Base-by-base conservation (phyloP, 768 basidiomycete genomes). In the Harrya chromipes region DNA sequence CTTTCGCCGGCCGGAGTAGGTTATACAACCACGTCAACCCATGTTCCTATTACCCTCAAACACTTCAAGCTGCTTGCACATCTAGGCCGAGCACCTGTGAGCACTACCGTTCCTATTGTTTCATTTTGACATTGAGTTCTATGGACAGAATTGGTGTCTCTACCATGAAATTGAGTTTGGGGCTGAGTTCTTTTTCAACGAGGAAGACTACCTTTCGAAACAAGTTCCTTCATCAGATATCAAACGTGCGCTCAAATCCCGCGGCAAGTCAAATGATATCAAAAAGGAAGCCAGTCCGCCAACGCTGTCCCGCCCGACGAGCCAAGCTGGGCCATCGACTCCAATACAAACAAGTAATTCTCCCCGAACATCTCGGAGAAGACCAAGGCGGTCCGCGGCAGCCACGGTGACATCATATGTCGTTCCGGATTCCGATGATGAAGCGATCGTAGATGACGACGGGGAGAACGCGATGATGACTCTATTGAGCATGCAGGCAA, bases 61-160 rank as follows among this genome's bases (percentile, higher is more conserved):
- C 87, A 88, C 59, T 90, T 90, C 70, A 78, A 82, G 61, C 60
- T 85, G n/a, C 74, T 90, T 40, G 87, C 87, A 4, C 78, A 75
- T 38, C 68, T 90, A 16, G 86, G 85, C 17, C 75, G 74, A 51
- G 68, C 74, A 24, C 80, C 83, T 9, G 84, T 84, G 60, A 59
- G 84, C 66, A 45, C n/a, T 20, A 31, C 20, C 14, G n/a, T 34
- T 12, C 4, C 7, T 36, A 29, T 29, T 12, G 4, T 19, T 24
- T 43, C 20, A 17, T 45, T 48, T 47, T 41, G 1, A 8, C 39
- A 17, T 52, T 41, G n/a, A 52, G 36, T 3, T 21, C 23, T 51
- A 39, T 40, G 36, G 40, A 44, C 29, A 86, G 84, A 76, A 72
- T 54, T 75, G 69, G 58, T 73, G 69, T 48, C 61, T 89, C 12